Evolutionary conservation across 164 flowering plant species (phyloP).

Genomic region (Macadamia integrifolia): DNA sequence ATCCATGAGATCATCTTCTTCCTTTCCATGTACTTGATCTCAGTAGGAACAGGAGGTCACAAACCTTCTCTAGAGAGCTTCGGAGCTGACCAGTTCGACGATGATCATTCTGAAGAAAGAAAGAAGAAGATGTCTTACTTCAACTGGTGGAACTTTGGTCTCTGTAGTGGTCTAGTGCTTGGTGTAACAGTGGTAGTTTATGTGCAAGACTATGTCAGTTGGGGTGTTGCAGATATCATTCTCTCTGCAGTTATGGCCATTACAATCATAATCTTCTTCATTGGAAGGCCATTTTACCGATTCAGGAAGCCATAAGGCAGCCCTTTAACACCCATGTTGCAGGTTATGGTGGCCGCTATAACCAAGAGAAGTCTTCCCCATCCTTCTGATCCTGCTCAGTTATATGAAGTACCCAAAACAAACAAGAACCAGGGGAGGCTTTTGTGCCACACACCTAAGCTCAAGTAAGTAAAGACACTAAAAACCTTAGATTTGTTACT

Average conservation of each 20-base stretch:
- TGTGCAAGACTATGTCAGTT: constrained; percentile 67
- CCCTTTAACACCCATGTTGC: constrained; percentile 79
- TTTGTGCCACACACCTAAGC: constrained; percentile 57
- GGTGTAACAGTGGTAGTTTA: constrained; percentile 80
- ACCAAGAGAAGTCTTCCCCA: constrained; percentile 54
- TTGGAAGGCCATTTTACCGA: constrained; percentile 66
- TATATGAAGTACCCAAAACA: constrained; percentile 48
- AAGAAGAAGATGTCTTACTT: constrained; percentile 83
- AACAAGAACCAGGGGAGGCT: constrained; percentile 35
- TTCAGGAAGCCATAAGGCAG: constrained; percentile 58
- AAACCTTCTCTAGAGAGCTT: constrained; percentile 90
- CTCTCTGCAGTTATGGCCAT: constrained; percentile 56
- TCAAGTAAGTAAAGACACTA: constrained; percentile 42
- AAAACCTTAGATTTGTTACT: background rate
- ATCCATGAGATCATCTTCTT: constrained; percentile 63
- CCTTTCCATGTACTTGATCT: constrained; percentile 67
- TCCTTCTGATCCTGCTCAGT: constrained; percentile 45
- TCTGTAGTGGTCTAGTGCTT: constrained; percentile 62
- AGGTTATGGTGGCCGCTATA: constrained; percentile 73
- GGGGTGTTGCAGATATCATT: constrained; percentile 66
- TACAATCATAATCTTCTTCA: constrained; percentile 39
- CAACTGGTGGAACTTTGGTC: constrained; percentile 90
- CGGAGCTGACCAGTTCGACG: constrained; percentile 96
- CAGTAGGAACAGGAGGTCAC: constrained; percentile 89
- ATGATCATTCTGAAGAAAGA: constrained; percentile 59